phyloP scores from a whole-genome alignment of 2,329 filamentous ascomycete species.

The Penicillium sp. region DNA sequence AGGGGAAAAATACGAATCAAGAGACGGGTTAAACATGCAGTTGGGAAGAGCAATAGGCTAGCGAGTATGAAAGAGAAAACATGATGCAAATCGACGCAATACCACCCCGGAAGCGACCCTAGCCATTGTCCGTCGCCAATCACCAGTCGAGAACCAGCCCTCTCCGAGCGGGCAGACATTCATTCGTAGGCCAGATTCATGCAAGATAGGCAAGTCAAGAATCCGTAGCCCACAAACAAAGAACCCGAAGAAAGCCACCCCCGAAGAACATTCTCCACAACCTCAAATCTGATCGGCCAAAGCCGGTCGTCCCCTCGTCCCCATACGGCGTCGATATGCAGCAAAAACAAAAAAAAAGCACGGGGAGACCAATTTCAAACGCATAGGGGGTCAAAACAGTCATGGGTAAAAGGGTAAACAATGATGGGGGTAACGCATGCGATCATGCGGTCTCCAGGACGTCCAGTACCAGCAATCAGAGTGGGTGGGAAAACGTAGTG shows the following conservation, averaged over 20 bases:
- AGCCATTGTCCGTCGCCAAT: conserved; percentile 52
- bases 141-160: conserved; percentile 31
- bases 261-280: conserved; percentile 24
- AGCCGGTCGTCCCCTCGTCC: conserved; percentile 37
- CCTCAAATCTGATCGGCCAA: conserved; percentile 25
- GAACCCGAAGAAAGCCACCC: conserved; percentile 26
- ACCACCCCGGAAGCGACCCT: conserved; percentile 57
- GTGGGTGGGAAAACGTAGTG: conserved; percentile 18
- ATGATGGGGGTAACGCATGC: conserved; percentile 19
- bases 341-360: conserved; percentile 35
- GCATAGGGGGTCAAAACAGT: conserved; percentile 20
- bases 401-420: conserved; percentile 17
- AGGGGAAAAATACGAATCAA: background rate
- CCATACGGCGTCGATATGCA: conserved; percentile 39
- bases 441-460: conserved; percentile 26
- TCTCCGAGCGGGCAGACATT: conserved; percentile 17
- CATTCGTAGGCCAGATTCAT: conserved; percentile 10
- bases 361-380: conserved; percentile 18
- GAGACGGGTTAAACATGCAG: conserved; percentile 17
- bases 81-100: conserved; percentile 46
- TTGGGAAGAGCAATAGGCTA: conserved; percentile 11
- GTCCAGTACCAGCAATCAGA: conserved; percentile 20
- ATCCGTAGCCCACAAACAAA: conserved; percentile 23
- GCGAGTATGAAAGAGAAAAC: conserved; percentile 20
- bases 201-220: conserved; percentile 20